phyloP scores from a whole-genome alignment of 129 eudicot genomes.

The Pittosporum tobira region DNA sequence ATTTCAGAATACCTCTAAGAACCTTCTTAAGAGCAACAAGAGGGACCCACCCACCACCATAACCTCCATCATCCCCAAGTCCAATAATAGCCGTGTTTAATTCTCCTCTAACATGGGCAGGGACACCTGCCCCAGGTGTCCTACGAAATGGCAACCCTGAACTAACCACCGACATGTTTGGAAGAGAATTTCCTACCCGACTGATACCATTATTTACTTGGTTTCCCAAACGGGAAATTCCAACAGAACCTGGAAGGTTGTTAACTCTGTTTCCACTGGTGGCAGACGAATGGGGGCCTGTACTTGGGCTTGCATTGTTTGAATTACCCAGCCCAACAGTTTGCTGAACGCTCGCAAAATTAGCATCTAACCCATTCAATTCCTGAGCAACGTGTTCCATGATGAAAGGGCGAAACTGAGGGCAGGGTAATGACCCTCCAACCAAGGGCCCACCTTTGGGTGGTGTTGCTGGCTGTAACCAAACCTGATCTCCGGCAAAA shows the following conservation, averaged over 20 bases:
- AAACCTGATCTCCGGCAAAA: slow-evolving; percentile 99
- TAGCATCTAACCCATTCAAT: slow-evolving; percentile 85
- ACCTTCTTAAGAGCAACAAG: slow-evolving; percentile 97
- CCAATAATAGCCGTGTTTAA: slow-evolving; percentile 93
- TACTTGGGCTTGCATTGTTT: slow-evolving; percentile 33
- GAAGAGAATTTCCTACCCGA: slow-evolving; percentile 50
- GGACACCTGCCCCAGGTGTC: slow-evolving; percentile 73
- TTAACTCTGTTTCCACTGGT: no score
- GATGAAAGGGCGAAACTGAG: slow-evolving; percentile 96
- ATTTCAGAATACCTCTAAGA: slow-evolving; percentile 87
- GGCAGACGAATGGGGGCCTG: no score
- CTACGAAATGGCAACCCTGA: slow-evolving; percentile 58
- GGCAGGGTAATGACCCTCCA: slow-evolving; percentile 98
- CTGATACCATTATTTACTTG: slow-evolving; percentile 44
- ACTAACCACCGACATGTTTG: slow-evolving; percentile 39
- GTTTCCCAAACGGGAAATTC: slow-evolving; percentile 50
- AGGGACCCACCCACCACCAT: slow-evolving; percentile 99
- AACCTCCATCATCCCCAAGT: slow-evolving; percentile 99
- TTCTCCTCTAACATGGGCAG: slow-evolving; percentile 98
- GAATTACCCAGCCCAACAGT: slow-evolving; percentile 40
- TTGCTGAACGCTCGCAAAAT: slow-evolving; percentile 58
- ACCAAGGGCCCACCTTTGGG: slow-evolving; percentile 90
- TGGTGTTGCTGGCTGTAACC: slow-evolving; percentile 99
- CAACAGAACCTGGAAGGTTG: slow-evolving; percentile 34
- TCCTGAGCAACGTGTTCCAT: slow-evolving; percentile 99